These are phyloP conservation scores for Sarocladiaceae sp. DNA, from an alignment of 2,329 filamentous ascomycete species.

Conservation along the genomic window DNA sequence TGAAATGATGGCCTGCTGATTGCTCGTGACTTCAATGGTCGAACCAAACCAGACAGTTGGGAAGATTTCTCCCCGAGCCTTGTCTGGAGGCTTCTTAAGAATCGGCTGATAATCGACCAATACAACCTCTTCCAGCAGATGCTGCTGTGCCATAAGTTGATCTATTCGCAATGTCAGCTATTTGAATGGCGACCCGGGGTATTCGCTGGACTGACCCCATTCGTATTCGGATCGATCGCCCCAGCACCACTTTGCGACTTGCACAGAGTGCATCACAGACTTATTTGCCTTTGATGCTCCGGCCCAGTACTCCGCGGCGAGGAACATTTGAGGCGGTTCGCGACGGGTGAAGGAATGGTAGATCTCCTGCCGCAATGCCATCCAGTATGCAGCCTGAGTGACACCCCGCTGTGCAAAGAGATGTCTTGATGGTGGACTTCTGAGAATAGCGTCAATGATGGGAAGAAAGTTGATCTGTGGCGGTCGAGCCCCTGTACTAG, in stretches of 20 bases:
- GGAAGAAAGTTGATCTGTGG: conserved; percentile 34
- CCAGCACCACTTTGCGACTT: conserved; percentile 37
- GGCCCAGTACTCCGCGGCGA: conserved; percentile 28
- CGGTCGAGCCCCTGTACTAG: conserved; percentile 6
- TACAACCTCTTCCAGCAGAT: conserved; percentile 28
- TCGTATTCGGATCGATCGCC: conserved; percentile 26
- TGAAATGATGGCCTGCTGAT: conserved; percentile 34
- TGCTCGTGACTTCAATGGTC: conserved; percentile 34
- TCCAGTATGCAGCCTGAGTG: conserved; percentile 37
- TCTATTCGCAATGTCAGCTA: conserved; percentile 17
- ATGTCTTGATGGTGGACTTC: conserved; percentile 30
- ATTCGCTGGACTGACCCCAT: conserved; percentile 26
- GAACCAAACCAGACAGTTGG: conserved; percentile 35
- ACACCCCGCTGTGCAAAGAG: conserved; percentile 31
- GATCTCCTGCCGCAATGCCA: conserved; percentile 36
- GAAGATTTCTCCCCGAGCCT: conserved; percentile 33
- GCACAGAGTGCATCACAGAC: conserved; percentile 36
- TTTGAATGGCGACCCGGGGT: not conserved
- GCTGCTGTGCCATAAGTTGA: conserved; percentile 31
- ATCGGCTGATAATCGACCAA: conserved; percentile 28
- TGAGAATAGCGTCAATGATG: conserved; percentile 34
- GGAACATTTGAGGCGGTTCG: conserved; percentile 32
- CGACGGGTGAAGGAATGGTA: conserved; percentile 35
- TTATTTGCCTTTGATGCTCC: conserved; percentile 33
- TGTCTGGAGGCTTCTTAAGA: conserved; percentile 27